phyloP scores from a whole-genome alignment of 2,329 filamentous ascomycete species.

The Colletotrichum ledebouriae region DNA sequence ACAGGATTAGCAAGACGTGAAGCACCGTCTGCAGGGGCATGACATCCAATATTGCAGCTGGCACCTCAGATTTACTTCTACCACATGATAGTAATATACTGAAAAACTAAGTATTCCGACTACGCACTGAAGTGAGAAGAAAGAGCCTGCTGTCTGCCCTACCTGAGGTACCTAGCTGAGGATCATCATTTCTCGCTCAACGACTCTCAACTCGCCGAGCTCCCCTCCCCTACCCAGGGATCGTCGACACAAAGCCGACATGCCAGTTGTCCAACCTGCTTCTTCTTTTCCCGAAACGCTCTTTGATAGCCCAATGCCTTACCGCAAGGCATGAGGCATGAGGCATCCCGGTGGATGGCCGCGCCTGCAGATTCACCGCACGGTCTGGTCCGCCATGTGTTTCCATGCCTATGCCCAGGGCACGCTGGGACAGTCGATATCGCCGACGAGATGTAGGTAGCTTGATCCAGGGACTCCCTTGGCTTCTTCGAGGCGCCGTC shows the following conservation, averaged over 20 bases:
- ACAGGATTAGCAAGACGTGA: background rate
- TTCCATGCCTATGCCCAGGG: background rate
- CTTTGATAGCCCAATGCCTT: background rate
- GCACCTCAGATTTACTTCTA: background rate
- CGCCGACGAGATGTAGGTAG: conserved; percentile 5
- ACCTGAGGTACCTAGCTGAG: too few species aligned
- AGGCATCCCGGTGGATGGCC: background rate
- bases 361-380: conserved; percentile 1
- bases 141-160: too few species aligned
- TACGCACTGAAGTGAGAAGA: too few species aligned
- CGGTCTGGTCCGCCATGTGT: background rate
- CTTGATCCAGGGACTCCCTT: conserved; percentile 17
- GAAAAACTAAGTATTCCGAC: background rate
- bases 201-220: background rate
- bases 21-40: too few species aligned
- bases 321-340: conserved; percentile 1
- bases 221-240: background rate
- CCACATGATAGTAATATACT: background rate
- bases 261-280: background rate
- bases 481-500: conserved; percentile 14
- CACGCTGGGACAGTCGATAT: background rate
- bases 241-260: background rate
- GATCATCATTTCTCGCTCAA: too few species aligned
- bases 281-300: conserved; percentile 14
- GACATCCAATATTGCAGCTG: background rate